phyloP scores from a whole-genome alignment of 345 rosid species.

The Moringa oleifera region DNA sequence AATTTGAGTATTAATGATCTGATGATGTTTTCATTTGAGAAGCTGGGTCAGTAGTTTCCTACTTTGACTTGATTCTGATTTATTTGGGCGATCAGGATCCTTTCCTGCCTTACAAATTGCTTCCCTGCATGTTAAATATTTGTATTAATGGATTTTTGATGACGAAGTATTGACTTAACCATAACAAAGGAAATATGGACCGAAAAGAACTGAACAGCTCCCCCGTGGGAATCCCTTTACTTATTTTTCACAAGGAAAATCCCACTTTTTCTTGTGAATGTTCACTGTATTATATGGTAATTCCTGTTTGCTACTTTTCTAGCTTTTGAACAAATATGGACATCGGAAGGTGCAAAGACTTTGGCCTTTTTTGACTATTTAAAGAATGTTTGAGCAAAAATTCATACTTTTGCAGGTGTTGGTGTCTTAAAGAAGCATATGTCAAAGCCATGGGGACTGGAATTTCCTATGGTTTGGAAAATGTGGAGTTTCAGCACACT shows the following conservation, averaged over 20 bases:
- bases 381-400: neutral
- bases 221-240: neutral
- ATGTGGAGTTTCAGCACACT: slow-evolving; percentile 53
- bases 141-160: too few species aligned
- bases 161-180: neutral
- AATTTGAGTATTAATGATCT: too few species aligned
- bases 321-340: neutral
- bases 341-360: neutral
- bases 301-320: neutral
- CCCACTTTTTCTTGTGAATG: neutral
- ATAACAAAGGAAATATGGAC: neutral
- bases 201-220: neutral
- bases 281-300: neutral
- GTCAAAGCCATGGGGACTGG: slow-evolving; percentile 66
- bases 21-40: too few species aligned
- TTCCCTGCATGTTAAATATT: neutral
- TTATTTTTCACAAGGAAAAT: neutral
- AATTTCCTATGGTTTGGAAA: slow-evolving; percentile 36
- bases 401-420: slow-evolving; percentile 33
- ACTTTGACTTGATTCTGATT: too few species aligned
- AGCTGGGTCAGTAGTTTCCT: too few species aligned
- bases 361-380: neutral
- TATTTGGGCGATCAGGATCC: neutral
- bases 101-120: neutral
- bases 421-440: slow-evolving; percentile 76